Base-by-base conservation (phyloP, 805 yeast genomes). In the Starmera amethionina region DNA sequence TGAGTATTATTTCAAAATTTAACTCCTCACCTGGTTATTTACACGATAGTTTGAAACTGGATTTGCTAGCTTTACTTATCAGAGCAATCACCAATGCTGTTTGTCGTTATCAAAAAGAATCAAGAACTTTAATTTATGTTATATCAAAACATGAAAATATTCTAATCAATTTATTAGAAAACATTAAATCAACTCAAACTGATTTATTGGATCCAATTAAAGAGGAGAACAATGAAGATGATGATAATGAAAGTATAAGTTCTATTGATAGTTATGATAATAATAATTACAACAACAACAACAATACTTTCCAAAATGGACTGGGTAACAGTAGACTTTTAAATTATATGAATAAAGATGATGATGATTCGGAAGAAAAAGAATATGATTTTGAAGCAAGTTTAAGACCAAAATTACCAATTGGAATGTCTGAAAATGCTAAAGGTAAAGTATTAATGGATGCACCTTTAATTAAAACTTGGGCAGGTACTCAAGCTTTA, bases 401-500 rank as follows among this genome's bases (percentile, higher is more conserved):
- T 5, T 54, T 75, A 31, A 56, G 73, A 40, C 77, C 83, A 6
- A 63, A 55, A 22, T 69, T 67, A 11, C 82, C 81, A 5, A 56
- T 67, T 1, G 85, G 86, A 4, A 77, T 79, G 84, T 73, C 84
- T 0, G 49, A 53, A 14, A 72, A 65, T 38, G 77, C 81, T 2
- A 68, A 66, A 35, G 72, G 74, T 13, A 79, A 80, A 45, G 58
- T 67, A 29, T 75, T 79, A 1, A 58, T 59, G 31, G 70, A 71
- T 44, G 67, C 73, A 4, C 68, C 79, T 3, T 51, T 79, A 33
- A 62, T 64, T 28, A 54, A 64, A 36, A 63, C 74, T 0, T 76
- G 85, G 84, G 70, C 76, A 15, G 84, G 84, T 1, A 42, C 46
- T 30, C 43, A 47, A 18, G 65, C 81, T 0, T 62, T 73, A 30